phyloP scores from a whole-genome alignment of 768 basidiomycete species.

The Hericium erinaceus region DNA sequence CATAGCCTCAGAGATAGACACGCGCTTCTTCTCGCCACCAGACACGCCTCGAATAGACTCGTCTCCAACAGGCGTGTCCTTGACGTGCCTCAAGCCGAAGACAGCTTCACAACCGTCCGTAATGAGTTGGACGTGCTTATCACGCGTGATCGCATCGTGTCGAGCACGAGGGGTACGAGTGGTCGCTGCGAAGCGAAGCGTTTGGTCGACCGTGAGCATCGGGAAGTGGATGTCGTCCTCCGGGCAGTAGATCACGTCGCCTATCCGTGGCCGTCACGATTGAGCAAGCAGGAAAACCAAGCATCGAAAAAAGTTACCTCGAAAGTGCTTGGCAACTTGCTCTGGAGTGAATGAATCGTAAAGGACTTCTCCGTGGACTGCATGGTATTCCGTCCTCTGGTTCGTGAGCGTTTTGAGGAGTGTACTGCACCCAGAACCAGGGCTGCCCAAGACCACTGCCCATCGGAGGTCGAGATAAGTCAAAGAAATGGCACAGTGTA shows the following conservation, averaged over 20 bases:
- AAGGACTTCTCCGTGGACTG: constrained; percentile 57
- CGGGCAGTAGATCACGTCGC: constrained; percentile 73
- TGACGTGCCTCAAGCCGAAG: constrained; percentile 52
- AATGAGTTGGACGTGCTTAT: constrained; percentile 29
- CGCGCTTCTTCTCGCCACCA: constrained; percentile 72
- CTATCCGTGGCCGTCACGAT: not conserved
- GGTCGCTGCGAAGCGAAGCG: constrained; percentile 58
- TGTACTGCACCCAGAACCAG: constrained; percentile 79
- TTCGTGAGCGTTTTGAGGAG: constrained; percentile 79
- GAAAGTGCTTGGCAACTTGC: constrained; percentile 53
- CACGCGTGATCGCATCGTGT: constrained; percentile 27
- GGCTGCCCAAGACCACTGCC: constrained; percentile 75
- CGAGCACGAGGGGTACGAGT: constrained; percentile 58
- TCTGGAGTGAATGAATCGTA: constrained; percentile 70
- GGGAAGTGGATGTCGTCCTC: constrained; percentile 87
- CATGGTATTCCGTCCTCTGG: constrained; percentile 56
- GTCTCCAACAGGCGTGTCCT: constrained; percentile 70
- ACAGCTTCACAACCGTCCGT: constrained; percentile 51
- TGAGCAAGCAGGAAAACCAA: not conserved
- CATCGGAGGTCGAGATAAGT: not conserved
- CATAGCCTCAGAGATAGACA: constrained; percentile 68
- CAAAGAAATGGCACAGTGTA: not conserved
- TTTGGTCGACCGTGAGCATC: constrained; percentile 71
- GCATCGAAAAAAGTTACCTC: constrained; percentile 25
- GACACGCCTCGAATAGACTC: constrained; percentile 65